Conservation (phyloP, 345 rosid genomes). For the Gossypium mustelinum region DNA sequence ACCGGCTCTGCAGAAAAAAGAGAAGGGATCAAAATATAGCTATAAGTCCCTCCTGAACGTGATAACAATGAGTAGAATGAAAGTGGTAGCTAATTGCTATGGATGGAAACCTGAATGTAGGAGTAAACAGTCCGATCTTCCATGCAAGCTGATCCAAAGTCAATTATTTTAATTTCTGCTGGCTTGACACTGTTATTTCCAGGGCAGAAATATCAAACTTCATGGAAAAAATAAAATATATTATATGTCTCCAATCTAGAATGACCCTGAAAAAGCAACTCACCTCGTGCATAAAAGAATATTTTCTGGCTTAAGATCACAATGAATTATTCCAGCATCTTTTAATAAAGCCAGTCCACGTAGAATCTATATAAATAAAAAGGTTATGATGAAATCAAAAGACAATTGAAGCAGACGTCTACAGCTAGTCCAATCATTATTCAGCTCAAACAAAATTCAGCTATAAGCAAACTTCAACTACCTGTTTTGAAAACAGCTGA, state of each 20-base stretch:
- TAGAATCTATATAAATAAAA: slow-evolving; percentile 55
- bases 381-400: not conserved
- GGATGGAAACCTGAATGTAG: slow-evolving; percentile 78
- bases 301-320: slow-evolving; percentile 99
- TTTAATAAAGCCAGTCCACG: slow-evolving; percentile 81
- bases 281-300: slow-evolving; percentile 94
- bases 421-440: slow-evolving; percentile 12
- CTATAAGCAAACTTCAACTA: slow-evolving; percentile 23
- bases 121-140: slow-evolving; percentile 98
- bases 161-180: slow-evolving; percentile 93
- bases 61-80: slow-evolving; percentile 14
- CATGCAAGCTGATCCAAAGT: slow-evolving; percentile 99
- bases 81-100: not conserved
- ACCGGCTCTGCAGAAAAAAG: slow-evolving; percentile 81
- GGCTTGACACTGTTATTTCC: slow-evolving; percentile 71
- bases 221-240: slow-evolving; percentile 14
- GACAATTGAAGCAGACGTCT: slow-evolving; percentile 3
- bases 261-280: slow-evolving; percentile 25
- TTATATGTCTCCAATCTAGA: slow-evolving; percentile 13
- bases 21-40: slow-evolving; percentile 19
- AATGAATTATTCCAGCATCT: slow-evolving; percentile 95
- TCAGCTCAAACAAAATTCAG: slow-evolving; percentile 13
- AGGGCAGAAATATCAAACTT: slow-evolving; percentile 20
- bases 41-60: slow-evolving; percentile 13
- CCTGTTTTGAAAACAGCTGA: slow-evolving; percentile 97